Base-by-base conservation (phyloP, 2,329 filamentous ascomycete genomes). In the Fusarium miscanthi region DNA sequence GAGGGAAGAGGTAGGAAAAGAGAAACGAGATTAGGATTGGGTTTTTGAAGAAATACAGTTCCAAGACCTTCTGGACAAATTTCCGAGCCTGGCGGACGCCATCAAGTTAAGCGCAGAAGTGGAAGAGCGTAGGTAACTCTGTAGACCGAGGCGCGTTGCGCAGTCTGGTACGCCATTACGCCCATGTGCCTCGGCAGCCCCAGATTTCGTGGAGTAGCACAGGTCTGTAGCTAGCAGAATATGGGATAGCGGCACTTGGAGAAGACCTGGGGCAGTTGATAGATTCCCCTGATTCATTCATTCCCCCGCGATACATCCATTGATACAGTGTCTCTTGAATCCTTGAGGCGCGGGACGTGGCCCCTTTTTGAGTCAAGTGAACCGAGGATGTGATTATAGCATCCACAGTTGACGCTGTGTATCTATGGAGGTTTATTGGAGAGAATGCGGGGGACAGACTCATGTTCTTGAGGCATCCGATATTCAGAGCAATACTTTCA, bases 151-250 rank as follows among this genome's bases (percentile, higher is more conserved):
- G 75, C 74, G 75, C 56, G 74, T 54, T 57, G 67, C 67, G 48
- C 33, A 69, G 46, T 52, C 42, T 45, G 49, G 59, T 27, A 57
- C 41, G 49, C 59, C n/a, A 58, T 49, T 59, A 48, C 56, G 69
- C 73, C 54, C 62, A 69, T 73, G 75, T 73, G 74, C 76, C 76
- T 77, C 76, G 76, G 76, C 74, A 77, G 76, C 76, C 74, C 76
- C 76, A 77, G 75, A 73, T 77, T 77, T 76, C 63, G 30, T 69
- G 65, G 65, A 67, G 64, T 67, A 66, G 62, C 51, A 67, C 62
- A 43, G 45, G 51, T 43, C 31, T 21, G 17, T 57, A 59, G 31
- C 49, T 66, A 65, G 31, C 66, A 64, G 64, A 69, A 69, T 69
- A 52, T 21, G 64, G 66, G 54, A 66, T 69, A 69, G 66, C 64